Conservation (phyloP, 2,329 filamentous ascomycete species). For the Fusarium sp. region DNA sequence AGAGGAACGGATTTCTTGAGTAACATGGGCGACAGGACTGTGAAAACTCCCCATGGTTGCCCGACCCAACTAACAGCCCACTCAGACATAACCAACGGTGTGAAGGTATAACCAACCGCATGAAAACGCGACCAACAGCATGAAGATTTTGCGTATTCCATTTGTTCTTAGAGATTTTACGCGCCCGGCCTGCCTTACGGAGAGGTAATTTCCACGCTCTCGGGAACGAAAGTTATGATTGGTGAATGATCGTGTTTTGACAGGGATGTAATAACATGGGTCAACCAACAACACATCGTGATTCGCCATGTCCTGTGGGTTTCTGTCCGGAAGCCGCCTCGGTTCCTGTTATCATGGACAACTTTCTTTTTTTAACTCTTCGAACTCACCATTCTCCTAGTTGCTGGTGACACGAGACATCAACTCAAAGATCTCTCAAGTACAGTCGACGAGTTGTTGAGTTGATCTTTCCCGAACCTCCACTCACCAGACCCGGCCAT, state of each 20-base stretch:
- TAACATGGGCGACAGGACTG: neutral
- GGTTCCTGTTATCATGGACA: neutral
- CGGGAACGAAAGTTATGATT: neutral
- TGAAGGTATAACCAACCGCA: neutral
- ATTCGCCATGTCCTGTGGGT: neutral
- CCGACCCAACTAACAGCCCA: neutral
- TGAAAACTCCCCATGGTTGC: neutral
- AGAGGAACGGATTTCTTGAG: neutral
- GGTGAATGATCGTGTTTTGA: neutral
- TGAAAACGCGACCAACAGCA: neutral
- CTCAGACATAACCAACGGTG: neutral
- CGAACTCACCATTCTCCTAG: too few species aligned
- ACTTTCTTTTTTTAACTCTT: slow-evolving; percentile 6
- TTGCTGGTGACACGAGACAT: neutral
- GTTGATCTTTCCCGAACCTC: neutral
- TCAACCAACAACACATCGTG: neutral
- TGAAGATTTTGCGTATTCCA: neutral
- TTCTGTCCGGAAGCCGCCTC: neutral
- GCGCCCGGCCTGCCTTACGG: neutral
- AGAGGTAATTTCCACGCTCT: neutral
- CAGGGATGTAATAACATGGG: slow-evolving; percentile 9
- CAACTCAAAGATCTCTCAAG: neutral
- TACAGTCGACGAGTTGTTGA: neutral
- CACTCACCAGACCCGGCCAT: neutral
- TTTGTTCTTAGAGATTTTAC: neutral